Percentiles rank a stretch among this genome's conserved stretches.
Conservation (phyloP, 2,329 filamentous ascomycete species). For the Paecilomyces dactylethromorphus region DNA sequence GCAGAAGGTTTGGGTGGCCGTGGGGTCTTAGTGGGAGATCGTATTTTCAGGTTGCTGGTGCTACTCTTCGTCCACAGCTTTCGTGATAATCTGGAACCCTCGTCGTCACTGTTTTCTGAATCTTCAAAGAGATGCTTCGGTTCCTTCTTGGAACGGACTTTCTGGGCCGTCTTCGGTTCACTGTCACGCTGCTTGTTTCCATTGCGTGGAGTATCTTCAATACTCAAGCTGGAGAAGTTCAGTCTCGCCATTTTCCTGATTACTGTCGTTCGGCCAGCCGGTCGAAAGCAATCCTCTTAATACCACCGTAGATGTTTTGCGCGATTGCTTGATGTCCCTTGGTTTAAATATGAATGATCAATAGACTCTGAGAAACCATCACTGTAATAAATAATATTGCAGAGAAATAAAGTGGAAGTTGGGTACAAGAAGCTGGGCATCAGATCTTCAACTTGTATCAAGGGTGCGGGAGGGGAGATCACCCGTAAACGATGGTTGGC, state of each 20-base stretch:
- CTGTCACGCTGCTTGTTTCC: not conserved
- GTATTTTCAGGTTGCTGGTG: constrained; percentile 1
- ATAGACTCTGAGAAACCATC: not conserved
- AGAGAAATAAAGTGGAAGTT: not conserved
- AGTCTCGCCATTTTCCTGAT: not conserved
- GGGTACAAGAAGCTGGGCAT: not conserved
- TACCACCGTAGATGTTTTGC: not conserved
- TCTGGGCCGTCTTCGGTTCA: not conserved
- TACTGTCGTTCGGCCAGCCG: not conserved
- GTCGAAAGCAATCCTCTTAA: not conserved
- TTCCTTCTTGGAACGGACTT: not conserved
- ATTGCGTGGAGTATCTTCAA: not conserved
- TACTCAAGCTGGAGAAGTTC: not conserved
- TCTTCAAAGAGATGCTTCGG: not conserved
- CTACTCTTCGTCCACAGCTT: not conserved
- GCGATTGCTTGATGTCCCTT: not conserved
- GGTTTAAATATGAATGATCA: not conserved
- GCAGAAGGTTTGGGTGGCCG: not conserved
- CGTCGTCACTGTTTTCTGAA: not conserved
- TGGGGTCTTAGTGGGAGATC: not conserved
- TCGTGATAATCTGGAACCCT: not conserved
- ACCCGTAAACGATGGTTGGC: constrained; percentile 2
- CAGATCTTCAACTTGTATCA: constrained; percentile 1
- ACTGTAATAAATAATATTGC: not conserved
- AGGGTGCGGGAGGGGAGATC: not conserved